Evolutionary conservation across 2,329 filamentous ascomycete species (phyloP).

Genomic region (Arthroderma sp.): DNA sequence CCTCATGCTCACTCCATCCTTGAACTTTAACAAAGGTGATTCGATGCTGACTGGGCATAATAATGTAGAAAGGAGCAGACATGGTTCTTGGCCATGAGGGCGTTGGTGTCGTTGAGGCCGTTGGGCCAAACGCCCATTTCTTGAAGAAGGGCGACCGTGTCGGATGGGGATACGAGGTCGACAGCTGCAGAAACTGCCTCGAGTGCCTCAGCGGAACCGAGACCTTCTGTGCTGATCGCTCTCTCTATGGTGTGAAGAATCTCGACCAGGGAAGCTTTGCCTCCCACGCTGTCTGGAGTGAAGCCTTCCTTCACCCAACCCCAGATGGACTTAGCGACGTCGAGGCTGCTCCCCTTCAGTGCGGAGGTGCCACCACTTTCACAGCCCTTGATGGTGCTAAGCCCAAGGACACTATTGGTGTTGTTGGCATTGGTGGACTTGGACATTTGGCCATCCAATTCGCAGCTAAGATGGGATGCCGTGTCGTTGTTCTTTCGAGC

Average conservation of each 20-base stretch:
- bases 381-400: conserved; percentile 32
- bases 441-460: conserved; percentile 73
- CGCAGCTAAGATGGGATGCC: conserved; percentile 76
- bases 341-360: conserved; percentile 34
- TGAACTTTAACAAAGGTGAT: conserved; percentile 1
- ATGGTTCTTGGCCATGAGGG: conserved; percentile 26
- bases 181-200: conserved; percentile 17
- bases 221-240: conserved; percentile 17
- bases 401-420: conserved; percentile 34
- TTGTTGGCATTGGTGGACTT: conserved; percentile 51
- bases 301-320: conserved; percentile 27
- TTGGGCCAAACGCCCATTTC: conserved; percentile 20
- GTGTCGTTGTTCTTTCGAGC: conserved; percentile 38
- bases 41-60: too few relatives aligned
- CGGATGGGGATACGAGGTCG: conserved; percentile 26
- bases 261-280: conserved; percentile 27
- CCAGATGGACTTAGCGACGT: conserved; percentile 35
- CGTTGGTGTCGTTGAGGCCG: conserved; percentile 20
- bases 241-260: conserved; percentile 23
- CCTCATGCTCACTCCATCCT: neutral
- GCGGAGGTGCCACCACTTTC: conserved; percentile 40
- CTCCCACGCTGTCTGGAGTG: conserved; percentile 25
- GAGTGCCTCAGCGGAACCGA: conserved; percentile 15
- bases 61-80: conserved; percentile 9
- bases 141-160: conserved; percentile 27